These are phyloP conservation scores for Dactylellina leptospora DNA, from an alignment of 2,329 filamentous ascomycete species.

Conservation along the genomic window DNA sequence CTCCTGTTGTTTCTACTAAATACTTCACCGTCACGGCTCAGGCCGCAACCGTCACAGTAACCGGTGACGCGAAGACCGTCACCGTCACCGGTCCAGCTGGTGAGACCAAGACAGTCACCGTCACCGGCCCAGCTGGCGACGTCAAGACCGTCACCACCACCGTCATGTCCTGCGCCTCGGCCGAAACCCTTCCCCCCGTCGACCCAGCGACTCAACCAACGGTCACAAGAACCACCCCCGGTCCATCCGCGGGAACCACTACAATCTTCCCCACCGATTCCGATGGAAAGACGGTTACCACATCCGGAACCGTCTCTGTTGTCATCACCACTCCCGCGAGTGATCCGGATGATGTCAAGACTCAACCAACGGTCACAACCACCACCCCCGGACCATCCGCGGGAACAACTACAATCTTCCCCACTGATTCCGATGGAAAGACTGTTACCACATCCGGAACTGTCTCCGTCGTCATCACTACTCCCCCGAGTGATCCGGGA, in stretches of 20 bases:
- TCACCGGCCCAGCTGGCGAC: not conserved
- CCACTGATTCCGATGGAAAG: no score
- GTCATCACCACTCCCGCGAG: not conserved
- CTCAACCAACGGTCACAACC: slow-evolving; percentile 1
- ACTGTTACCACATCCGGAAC: not conserved
- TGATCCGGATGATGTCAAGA: not conserved
- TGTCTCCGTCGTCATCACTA: slow-evolving; percentile 5
- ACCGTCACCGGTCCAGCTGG: no score
- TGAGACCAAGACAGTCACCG: no score
- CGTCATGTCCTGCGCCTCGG: not conserved
- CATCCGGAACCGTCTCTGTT: not conserved
- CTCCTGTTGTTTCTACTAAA: no score
- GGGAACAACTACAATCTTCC: not conserved
- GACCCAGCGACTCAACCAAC: not conserved
- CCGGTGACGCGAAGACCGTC: no score
- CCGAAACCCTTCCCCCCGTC: not conserved
- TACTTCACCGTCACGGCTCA: no score
- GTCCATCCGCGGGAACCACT: not conserved
- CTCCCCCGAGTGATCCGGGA: not conserved
- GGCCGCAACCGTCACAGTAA: no score
- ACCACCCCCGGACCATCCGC: not conserved
- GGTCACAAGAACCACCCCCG: not conserved
- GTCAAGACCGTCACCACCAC: not conserved
- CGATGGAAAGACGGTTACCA: no score
- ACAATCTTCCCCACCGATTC: no score